Evolutionary conservation across 2,329 filamentous ascomycete species (phyloP).

Genomic region (Thermoascus crustaceus): DNA sequence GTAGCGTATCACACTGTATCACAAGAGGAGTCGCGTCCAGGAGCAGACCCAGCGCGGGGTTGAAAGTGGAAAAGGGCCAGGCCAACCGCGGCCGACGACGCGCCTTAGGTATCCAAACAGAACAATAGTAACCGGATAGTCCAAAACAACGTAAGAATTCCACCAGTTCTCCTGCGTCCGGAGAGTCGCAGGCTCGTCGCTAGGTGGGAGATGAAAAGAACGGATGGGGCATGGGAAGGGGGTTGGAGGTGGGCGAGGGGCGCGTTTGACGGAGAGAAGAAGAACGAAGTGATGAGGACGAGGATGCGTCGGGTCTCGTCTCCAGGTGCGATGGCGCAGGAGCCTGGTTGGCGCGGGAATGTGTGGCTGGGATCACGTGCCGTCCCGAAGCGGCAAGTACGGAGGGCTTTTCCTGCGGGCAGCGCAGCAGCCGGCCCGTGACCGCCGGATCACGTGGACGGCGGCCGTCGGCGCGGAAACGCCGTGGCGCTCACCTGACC

Average conservation of each 20-base stretch:
- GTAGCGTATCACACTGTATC: conserved; percentile 10
- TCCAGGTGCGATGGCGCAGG: conserved; percentile 3
- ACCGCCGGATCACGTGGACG: too few species aligned
- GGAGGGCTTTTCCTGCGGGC: too few species aligned
- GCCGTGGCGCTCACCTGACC: too few species aligned
- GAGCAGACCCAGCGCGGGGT: conserved; percentile 23
- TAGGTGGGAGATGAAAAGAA: not conserved
- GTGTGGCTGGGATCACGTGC: conserved; percentile 26
- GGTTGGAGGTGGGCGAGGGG: conserved; percentile 3
- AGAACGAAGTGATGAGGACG: conserved; percentile 8
- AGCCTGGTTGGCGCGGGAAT: conserved; percentile 9
- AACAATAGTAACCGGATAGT: too few species aligned
- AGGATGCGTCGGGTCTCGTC: too few species aligned
- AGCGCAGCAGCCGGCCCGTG: too few species aligned
- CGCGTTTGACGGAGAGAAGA: conserved; percentile 4
- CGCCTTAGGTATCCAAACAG: conserved; percentile 2
- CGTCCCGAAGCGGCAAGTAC: not conserved
- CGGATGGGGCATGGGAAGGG: not conserved
- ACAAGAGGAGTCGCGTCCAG: conserved; percentile 27
- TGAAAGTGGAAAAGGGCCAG: conserved; percentile 4
- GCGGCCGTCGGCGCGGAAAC: too few species aligned
- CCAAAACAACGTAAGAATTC: too few species aligned
- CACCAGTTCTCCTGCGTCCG: too few species aligned
- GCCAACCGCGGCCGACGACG: not conserved
- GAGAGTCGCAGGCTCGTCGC: too few species aligned